Percentiles rank a stretch among this genome's conserved stretches.
Evolutionary conservation across 306 rosid genomes (phyloP).

Genomic region (Cucurbita maxima): DNA sequence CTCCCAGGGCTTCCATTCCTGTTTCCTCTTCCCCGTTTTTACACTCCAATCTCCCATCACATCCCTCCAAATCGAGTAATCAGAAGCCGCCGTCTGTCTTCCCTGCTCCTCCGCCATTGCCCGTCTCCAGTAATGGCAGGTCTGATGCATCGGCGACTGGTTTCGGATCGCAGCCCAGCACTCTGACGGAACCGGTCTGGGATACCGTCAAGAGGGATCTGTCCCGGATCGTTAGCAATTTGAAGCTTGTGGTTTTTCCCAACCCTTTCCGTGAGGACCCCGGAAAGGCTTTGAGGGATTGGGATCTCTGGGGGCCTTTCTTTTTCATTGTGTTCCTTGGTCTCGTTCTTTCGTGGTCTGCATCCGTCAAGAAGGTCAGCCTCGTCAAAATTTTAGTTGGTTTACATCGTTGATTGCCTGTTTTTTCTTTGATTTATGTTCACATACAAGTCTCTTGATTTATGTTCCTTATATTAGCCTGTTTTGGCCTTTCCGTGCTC

Average conservation of each 20-base stretch:
- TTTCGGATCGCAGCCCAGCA: conserved; percentile 66
- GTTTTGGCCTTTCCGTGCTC: not conserved
- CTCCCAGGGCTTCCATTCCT: conserved; percentile 83
- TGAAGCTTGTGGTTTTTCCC: conserved; percentile 93
- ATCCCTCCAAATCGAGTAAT: conserved; percentile 8
- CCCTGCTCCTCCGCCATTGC: conserved; percentile 23
- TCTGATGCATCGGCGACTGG: conserved; percentile 22
- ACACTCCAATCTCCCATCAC: conserved; percentile 22
- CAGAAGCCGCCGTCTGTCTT: conserved; percentile 21
- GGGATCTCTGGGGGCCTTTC: conserved; percentile 99
- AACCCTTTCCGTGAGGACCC: conserved; percentile 94
- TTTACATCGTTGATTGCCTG: not conserved
- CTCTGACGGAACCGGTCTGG: conserved; percentile 93
- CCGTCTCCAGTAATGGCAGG: conserved; percentile 19
- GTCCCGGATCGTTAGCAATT: conserved; percentile 80
- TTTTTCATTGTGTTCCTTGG: conserved; percentile 93
- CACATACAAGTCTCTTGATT: too few relatives aligned
- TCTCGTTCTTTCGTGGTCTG: conserved; percentile 87
- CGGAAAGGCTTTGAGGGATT: conserved; percentile 86
- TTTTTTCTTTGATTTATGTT: not conserved
- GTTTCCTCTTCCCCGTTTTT: conserved; percentile 44
- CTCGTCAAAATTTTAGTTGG: not conserved
- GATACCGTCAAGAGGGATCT: conserved; percentile 91
- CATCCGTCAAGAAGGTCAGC: conserved; percentile 84
- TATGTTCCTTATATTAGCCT: not conserved